These are phyloP conservation scores for Camellia japonica DNA, from an alignment of 148 eudicot genomes.

Conservation along the genomic window DNA sequence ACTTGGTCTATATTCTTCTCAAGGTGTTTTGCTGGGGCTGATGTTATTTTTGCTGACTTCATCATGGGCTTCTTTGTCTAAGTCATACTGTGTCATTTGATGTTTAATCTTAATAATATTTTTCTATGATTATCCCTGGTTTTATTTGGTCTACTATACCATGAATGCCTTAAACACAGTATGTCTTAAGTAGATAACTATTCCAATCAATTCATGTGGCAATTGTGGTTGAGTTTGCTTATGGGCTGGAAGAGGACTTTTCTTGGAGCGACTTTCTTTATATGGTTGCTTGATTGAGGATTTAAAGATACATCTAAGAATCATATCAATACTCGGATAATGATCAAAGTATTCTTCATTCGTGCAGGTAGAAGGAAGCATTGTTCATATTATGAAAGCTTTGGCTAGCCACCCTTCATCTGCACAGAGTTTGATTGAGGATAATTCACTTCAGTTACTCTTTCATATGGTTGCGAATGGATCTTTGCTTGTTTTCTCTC, in stretches of 20 bases:
- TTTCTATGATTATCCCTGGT: too few species aligned
- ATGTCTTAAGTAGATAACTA: too few species aligned
- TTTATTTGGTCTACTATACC: too few species aligned
- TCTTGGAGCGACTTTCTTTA: not conserved
- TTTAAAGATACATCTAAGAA: not conserved
- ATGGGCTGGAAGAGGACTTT: too few species aligned
- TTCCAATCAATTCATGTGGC: too few species aligned
- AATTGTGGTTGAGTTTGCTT: too few species aligned
- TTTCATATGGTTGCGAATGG: constrained; percentile 99
- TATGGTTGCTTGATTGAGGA: constrained; percentile 2
- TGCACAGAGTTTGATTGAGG: constrained; percentile 97
- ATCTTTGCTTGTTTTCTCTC: constrained; percentile 70
- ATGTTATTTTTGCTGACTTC: too few species aligned
- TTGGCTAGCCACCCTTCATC: constrained; percentile 88
- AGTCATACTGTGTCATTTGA: too few species aligned
- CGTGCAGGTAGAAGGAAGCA: constrained; percentile 86
- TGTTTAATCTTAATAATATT: too few species aligned
- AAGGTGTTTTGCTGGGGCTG: too few species aligned
- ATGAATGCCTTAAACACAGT: too few species aligned
- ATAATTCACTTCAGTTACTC: constrained; percentile 77
- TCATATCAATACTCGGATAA: not conserved
- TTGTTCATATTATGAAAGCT: constrained; percentile 98
- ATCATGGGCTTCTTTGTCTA: too few species aligned
- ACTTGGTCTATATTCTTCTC: not conserved
- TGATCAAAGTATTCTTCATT: constrained; percentile 5